A percentile compares a stretch with the other conserved stretches of the same genome.
phyloP scores from a whole-genome alignment of 2,329 filamentous ascomycete species.

The Fusarium sp. region DNA sequence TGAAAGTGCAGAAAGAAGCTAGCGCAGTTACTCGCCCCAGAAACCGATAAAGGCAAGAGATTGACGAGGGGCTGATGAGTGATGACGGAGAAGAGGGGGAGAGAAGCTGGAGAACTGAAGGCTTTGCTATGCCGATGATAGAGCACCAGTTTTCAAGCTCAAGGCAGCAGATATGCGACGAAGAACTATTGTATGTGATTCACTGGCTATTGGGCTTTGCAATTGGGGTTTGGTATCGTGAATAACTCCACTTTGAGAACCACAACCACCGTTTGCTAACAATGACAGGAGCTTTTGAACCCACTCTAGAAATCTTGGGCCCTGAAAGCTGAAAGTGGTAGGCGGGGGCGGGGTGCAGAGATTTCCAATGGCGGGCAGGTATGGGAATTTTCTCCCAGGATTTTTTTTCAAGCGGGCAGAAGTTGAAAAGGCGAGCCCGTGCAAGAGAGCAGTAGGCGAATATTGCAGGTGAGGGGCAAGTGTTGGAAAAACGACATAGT shows the following conservation, averaged over 20 bases:
- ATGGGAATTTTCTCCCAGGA: conserved; percentile 26
- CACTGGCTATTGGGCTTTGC: neutral
- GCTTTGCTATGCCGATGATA: conserved; percentile 2
- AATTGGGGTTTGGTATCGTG: conserved; percentile 5
- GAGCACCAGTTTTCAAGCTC: conserved; percentile 11
- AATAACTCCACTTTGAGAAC: neutral
- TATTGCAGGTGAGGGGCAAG: neutral
- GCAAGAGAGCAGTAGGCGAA: neutral
- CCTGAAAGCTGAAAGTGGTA: conserved; percentile 39
- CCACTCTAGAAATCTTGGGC: conserved; percentile 26
- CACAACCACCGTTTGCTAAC: neutral
- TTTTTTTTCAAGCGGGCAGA: conserved; percentile 30
- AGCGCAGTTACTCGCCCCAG: conserved; percentile 33
- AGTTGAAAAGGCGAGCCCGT: conserved; percentile 4
- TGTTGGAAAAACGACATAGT: neutral
- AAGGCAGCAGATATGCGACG: conserved; percentile 11
- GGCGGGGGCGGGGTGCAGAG: conserved; percentile 49
- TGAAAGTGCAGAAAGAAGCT: conserved; percentile 21
- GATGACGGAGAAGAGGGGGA: conserved; percentile 34
- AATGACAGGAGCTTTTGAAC: conserved; percentile 19
- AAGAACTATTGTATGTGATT: neutral
- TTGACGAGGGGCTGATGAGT: conserved; percentile 41
- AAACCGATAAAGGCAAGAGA: conserved; percentile 45
- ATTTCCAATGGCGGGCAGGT: conserved; percentile 38
- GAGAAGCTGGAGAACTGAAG: conserved; percentile 5